These are phyloP conservation scores for Saturnispora mendoncae DNA, from an alignment of 805 yeast species.

Conservation along the genomic window DNA sequence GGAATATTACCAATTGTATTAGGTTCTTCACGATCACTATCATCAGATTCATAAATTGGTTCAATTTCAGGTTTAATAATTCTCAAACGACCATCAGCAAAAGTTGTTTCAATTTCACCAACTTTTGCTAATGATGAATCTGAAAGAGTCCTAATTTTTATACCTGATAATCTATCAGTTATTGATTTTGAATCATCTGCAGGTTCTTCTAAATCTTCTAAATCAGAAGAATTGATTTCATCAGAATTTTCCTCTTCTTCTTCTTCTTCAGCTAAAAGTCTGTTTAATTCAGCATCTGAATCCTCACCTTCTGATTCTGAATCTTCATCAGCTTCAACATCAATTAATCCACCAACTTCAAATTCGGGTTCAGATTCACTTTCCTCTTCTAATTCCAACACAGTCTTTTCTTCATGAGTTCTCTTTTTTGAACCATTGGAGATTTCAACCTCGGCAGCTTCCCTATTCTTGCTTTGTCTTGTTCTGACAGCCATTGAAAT, in stretches of 20 bases:
- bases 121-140: slow-evolving; percentile 28
- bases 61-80: slow-evolving; percentile 80
- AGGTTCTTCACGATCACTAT: slow-evolving; percentile 66
- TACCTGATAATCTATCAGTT: slow-evolving; percentile 46
- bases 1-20: slow-evolving; percentile 95
- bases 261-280: slow-evolving; percentile 38
- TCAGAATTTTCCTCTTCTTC: slow-evolving; percentile 33
- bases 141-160: slow-evolving; percentile 43
- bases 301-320: slow-evolving; percentile 32
- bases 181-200: slow-evolving; percentile 35
- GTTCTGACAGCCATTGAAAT: background rate
- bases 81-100: slow-evolving; percentile 75
- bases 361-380: slow-evolving; percentile 23
- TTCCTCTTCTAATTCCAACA: slow-evolving; percentile 21
- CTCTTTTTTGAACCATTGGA: slow-evolving; percentile 17
- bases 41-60: slow-evolving; percentile 93
- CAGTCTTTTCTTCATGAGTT: slow-evolving; percentile 21
- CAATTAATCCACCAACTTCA: slow-evolving; percentile 31
- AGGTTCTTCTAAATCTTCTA: slow-evolving; percentile 35
- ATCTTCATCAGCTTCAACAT: slow-evolving; percentile 34
- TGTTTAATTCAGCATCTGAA: slow-evolving; percentile 56
- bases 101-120: slow-evolving; percentile 37
- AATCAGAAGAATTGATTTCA: slow-evolving; percentile 39
- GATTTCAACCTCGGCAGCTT: slow-evolving; percentile 8
- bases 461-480: slow-evolving; percentile 1